phyloP scores from a whole-genome alignment of 495 filamentous ascomycete genomes.

The Hypoxylon intermedium region DNA sequence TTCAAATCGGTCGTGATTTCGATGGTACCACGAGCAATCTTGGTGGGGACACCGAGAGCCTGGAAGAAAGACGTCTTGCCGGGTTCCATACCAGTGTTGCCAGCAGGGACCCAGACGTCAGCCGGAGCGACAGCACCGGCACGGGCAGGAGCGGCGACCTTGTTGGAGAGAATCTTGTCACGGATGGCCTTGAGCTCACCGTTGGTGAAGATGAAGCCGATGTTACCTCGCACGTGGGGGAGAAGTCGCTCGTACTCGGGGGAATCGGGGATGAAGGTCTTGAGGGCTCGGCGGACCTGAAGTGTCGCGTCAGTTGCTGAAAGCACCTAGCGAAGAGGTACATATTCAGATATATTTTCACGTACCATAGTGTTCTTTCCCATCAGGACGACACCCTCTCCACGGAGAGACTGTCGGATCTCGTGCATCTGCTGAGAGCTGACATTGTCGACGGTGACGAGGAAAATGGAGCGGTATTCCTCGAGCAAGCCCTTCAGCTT shows the following conservation, averaged over 20 bases:
- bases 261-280: constrained; percentile 87
- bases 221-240: constrained; percentile 93
- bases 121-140: constrained; percentile 91
- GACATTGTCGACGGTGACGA: constrained; percentile 95
- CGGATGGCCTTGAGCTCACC: constrained; percentile 87
- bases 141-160: constrained; percentile 95
- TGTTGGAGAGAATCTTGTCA: constrained; percentile 94
- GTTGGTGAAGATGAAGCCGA: constrained; percentile 99
- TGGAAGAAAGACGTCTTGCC: constrained; percentile 99
- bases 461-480: constrained; percentile 94
- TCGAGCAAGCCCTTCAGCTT: constrained; percentile 95
- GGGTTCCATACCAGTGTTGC: constrained; percentile 99
- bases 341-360: constrained; percentile 1
- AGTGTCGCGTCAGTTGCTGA: neutral
- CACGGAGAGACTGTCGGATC: constrained; percentile 88
- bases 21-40: constrained; percentile 99
- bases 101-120: constrained; percentile 91
- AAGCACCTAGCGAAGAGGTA: constrained; percentile 6
- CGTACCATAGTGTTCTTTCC: constrained; percentile 99
- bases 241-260: constrained; percentile 98
- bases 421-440: constrained; percentile 99
- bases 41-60: constrained; percentile 99
- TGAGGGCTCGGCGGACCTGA: constrained; percentile 93
- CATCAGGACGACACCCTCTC: constrained; percentile 94
- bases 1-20: constrained; percentile 99